Conservation (phyloP, 2,329 filamentous ascomycete genomes). For the Alternaria viburni region DNA sequence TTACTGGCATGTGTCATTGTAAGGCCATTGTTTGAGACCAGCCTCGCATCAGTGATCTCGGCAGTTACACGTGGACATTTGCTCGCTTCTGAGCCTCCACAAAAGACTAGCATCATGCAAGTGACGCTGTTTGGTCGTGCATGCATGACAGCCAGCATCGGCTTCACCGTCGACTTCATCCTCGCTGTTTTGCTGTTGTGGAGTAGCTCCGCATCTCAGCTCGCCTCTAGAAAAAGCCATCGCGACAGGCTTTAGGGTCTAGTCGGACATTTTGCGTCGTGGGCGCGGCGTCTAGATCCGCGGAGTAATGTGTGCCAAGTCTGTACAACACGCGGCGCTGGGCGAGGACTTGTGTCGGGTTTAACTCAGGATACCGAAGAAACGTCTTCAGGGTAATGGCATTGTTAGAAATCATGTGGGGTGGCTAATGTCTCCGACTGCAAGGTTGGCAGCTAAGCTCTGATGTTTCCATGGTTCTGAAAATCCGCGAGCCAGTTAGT, state of each 20-base stretch:
- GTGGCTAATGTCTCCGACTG: neutral
- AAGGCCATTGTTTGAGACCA: neutral
- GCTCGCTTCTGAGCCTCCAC: slow-evolving; percentile 5
- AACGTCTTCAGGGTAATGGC: neutral
- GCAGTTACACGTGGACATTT: neutral
- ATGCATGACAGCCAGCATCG: neutral
- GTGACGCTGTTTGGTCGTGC: slow-evolving; percentile 2
- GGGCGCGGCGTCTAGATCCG: neutral
- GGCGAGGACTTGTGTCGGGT: neutral
- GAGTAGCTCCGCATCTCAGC: slow-evolving; percentile 11
- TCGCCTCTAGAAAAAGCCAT: slow-evolving; percentile 3
- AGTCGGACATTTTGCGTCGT: slow-evolving; percentile 3
- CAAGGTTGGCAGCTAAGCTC: neutral
- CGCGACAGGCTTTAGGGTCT: slow-evolving; percentile 3
- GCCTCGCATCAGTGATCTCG: neutral
- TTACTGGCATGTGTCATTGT: neutral
- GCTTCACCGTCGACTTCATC: slow-evolving; percentile 2
- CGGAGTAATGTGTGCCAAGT: neutral
- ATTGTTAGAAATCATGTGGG: neutral
- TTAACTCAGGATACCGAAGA: neutral
- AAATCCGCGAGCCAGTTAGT: neutral
- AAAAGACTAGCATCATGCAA: slow-evolving; percentile 5
- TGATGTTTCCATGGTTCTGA: slow-evolving; percentile 1
- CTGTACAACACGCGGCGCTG: neutral
- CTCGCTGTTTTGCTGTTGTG: neutral